A percentile compares a stretch with the other conserved stretches of the same genome.
Conservation (phyloP, 2,329 filamentous ascomycete species). For the Fusarium denticulatum region DNA sequence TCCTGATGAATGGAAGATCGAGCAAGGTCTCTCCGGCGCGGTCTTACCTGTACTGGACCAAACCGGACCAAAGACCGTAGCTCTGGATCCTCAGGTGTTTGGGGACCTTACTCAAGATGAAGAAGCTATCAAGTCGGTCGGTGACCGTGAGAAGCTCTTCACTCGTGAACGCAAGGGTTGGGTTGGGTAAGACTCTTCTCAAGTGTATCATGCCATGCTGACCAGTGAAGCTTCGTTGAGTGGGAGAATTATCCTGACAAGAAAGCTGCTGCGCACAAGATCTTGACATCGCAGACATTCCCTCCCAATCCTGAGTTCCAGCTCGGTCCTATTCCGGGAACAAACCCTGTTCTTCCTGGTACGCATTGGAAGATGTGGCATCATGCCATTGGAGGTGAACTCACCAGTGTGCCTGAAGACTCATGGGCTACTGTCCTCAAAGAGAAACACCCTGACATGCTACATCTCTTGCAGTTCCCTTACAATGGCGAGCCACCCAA, state of each 20-base stretch:
- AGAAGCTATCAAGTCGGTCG: conserved; percentile 52
- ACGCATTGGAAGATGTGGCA: conserved; percentile 69
- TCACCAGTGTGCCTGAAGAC: conserved; percentile 62
- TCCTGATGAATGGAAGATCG: conserved; percentile 64
- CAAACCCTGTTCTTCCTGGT: conserved; percentile 67
- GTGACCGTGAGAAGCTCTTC: conserved; percentile 47
- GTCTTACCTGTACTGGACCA: conserved; percentile 59
- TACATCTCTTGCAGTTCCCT: conserved; percentile 70
- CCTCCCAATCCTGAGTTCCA: conserved; percentile 63
- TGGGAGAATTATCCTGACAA: conserved; percentile 78
- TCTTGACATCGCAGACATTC: conserved; percentile 48
- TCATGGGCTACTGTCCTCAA: conserved; percentile 65
- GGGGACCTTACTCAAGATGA: conserved; percentile 52
- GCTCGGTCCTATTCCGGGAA: conserved; percentile 62
- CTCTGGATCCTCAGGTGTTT: conserved; percentile 42
- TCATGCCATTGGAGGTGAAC: conserved; percentile 54
- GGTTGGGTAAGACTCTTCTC: conserved; percentile 41
- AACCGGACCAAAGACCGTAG: conserved; percentile 49
- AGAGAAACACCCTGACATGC: conserved; percentile 69
- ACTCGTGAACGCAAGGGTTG: conserved; percentile 46
- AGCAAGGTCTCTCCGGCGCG: conserved; percentile 59
- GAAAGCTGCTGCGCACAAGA: conserved; percentile 66
- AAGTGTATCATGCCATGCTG: background rate
- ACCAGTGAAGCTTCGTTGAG: conserved; percentile 64
- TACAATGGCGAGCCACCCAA: conserved; percentile 73